Evolutionary conservation across 1,139 yeast species (phyloP), one percentile per base, ranked within the genome.

Genomic region (Kodamaea plutei): DNA sequence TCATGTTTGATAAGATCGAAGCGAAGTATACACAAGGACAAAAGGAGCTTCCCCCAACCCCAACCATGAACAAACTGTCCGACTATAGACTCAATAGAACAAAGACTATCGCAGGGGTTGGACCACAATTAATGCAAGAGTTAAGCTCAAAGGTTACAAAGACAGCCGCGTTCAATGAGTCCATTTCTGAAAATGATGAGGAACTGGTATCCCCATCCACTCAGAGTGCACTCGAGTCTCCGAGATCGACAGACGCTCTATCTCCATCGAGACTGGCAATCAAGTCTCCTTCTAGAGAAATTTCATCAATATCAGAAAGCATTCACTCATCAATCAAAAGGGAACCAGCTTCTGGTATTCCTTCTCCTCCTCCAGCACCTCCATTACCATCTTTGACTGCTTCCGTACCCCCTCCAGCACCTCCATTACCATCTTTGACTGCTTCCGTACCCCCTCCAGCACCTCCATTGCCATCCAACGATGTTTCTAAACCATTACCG

Each of bases 51-150:
- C 10, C 17, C 7, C 12, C 24, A 5, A 19, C 11, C 7, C 25
- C 25, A 6, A 15, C 20, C 7, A 7, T 9, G 9, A 12, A 10
- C 11, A 21, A 12, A 21, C 28, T 12, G n/a, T 40, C 35, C n/a
- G 52, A 47, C 23, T 52, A 56, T 31, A 59, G 52, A 38, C 45
- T 36, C 15, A 50, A 64, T 36, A 48, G 69, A 30, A 51, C 51
- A 29, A 58, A 68, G 2, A 55, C 65, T 1, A 50, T 64, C 18
- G 62, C 61, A 15, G 64, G 63, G 1, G 64, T 69, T 64, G 64
- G 73, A 43, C 78, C 83, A 7, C 54, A 66, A 26, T 79, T 76
- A 52, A 61, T 81, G 41, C 64, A 69, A 32, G 88, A 81, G 44
- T 59, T 80, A 39, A 64, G 73, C 14, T 55, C 67, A 7, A 78